Base-by-base conservation (phyloP, 2,329 filamentous ascomycete species). In the Cytospora chrysosperma region DNA sequence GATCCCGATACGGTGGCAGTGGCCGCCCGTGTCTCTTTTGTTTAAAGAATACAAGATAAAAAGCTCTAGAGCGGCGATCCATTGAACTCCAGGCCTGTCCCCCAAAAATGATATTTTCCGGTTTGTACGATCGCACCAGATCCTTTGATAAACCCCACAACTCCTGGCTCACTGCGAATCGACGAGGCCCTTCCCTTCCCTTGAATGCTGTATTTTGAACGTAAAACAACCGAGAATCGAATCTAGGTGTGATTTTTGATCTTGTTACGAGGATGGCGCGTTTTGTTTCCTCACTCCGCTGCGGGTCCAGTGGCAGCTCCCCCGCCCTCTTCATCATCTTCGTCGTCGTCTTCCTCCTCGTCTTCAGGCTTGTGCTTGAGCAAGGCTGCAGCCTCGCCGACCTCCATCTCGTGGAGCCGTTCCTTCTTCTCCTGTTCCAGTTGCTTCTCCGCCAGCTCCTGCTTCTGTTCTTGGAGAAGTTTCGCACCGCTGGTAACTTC, bases 401-500 rank as follows among this genome's bases (percentile, higher is more conserved):
- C 80, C 68, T 87, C 84, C 84, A 87, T 87, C 69, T 81, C 78
- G 69, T 86, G 84, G 19, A 87, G 76, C 59, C 80, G 82, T 62
- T 84, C 78, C 72, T 85, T 83, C 68, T 80, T 77, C 69, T 82
- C 75, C 64, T 79, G 77, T 59, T 76, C 71, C 34, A 72, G 67
- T 56, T 66, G 66, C 21, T 63, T 24, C 24, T 62, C 64, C 53
- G 61, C 57, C 32, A 64, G 79, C 58, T 82, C 78, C 69, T 82
- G 82, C 63, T 75, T 75, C 66, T 79, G 75, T 54, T 78, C 75
- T 64, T 77, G 74, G 13, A 83, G 69, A 3, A 78, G 73, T 64
- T 81, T 72, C 55, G 74, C 69, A 56, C 74, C 77, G 1, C 75
- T 68, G 4, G 73, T 69, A n/a, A 75, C 73, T 67, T 82, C 74